A percentile compares a stretch with the other conserved stretches of the same genome.
These are phyloP conservation scores for Chytriomyces sp. DNA, from an alignment of 192 early-diverging fungal genomes.

Conservation along the genomic window DNA sequence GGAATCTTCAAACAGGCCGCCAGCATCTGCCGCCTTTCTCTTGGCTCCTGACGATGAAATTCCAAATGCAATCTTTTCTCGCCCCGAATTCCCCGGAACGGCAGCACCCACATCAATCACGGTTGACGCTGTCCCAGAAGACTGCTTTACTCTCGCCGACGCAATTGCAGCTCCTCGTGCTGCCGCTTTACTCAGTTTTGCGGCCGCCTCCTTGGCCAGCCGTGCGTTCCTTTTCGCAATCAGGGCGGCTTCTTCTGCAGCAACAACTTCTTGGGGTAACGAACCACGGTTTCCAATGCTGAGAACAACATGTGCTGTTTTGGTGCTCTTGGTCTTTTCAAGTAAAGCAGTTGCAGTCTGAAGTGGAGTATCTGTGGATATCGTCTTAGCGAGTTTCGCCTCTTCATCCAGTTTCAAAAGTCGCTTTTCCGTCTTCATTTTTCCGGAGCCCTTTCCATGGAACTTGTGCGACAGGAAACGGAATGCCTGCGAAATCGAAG, in stretches of 20 bases:
- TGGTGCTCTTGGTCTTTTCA: slow-evolving; percentile 70
- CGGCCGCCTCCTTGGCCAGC: slow-evolving; percentile 21
- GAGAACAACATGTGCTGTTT: slow-evolving; percentile 82
- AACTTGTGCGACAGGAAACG: slow-evolving; percentile 90
- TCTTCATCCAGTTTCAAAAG: slow-evolving; percentile 84
- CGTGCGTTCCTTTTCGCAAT: slow-evolving; percentile 16
- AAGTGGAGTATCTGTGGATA: slow-evolving; percentile 75
- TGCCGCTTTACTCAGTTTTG: slow-evolving; percentile 13
- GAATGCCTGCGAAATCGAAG: slow-evolving; percentile 69
- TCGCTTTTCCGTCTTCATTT: slow-evolving; percentile 91
- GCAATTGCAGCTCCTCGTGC: slow-evolving; percentile 3
- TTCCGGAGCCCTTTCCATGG: slow-evolving; percentile 92
- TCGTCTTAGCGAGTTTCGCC: slow-evolving; percentile 73
- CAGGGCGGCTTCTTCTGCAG: slow-evolving; percentile 27
- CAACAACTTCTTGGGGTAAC: slow-evolving; percentile 13
- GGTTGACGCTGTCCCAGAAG: slow-evolving; percentile 10
- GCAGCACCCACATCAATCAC: slow-evolving; percentile 29
- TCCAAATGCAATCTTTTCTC: slow-evolving; percentile 50
- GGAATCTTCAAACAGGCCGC: slow-evolving; percentile 11
- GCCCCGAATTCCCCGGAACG: slow-evolving; percentile 26
- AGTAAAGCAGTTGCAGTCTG: slow-evolving; percentile 73
- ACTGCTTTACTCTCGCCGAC: neutral
- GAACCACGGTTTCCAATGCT: slow-evolving; percentile 74
- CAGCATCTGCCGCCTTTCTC: slow-evolving; percentile 23
- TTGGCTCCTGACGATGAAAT: slow-evolving; percentile 16